These are phyloP conservation scores for Lipomyces spencermartinsiae DNA, from an alignment of 805 yeast species.

Conservation along the genomic window DNA sequence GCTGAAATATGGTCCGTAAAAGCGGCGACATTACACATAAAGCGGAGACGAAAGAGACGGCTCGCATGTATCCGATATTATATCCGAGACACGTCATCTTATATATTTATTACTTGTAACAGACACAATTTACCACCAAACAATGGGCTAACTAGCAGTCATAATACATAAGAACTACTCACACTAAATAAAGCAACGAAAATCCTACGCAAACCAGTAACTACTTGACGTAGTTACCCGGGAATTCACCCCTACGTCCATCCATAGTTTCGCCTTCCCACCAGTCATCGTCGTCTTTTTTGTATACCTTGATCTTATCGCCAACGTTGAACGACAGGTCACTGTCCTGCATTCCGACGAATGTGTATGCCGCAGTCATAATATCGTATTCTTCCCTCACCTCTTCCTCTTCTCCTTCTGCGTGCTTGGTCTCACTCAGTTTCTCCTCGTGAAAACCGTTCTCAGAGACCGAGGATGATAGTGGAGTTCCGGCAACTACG, in stretches of 20 bases:
- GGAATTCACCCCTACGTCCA: constrained; percentile 54
- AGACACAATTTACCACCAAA: neutral
- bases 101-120: neutral
- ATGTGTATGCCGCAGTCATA: constrained; percentile 46
- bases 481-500: neutral
- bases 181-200: neutral
- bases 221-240: constrained; percentile 53
- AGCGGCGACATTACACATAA: no score
- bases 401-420: constrained; percentile 23
- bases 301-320: constrained; percentile 47
- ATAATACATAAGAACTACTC: neutral
- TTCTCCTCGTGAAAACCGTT: neutral
- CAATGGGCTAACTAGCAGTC: neutral
- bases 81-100: neutral
- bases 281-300: constrained; percentile 53
- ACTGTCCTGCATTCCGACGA: constrained; percentile 48
- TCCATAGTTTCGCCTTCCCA: constrained; percentile 55
- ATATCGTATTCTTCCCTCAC: constrained; percentile 42
- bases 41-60: neutral
- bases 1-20: neutral
- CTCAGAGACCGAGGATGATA: neutral
- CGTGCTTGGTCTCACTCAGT: neutral
- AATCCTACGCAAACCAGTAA: neutral
- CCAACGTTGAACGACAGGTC: constrained; percentile 50
- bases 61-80: neutral